A percentile compares a stretch with the other conserved stretches of the same genome.
These are phyloP conservation scores for Graphiopsis chlorocephala DNA, from an alignment of 2,329 filamentous ascomycete species.

Conservation along the genomic window DNA sequence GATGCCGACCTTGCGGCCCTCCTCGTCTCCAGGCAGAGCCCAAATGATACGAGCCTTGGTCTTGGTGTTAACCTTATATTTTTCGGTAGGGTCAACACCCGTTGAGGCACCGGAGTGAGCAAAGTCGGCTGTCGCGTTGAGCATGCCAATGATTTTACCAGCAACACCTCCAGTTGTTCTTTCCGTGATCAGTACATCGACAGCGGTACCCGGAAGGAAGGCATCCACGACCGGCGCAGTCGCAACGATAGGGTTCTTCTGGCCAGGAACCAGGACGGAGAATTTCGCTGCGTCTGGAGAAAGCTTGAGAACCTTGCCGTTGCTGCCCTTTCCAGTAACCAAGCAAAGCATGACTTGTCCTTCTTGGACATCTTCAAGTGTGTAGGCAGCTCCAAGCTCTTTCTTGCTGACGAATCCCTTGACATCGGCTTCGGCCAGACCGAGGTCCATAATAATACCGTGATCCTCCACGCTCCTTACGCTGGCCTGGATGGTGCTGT, in stretches of 20 bases:
- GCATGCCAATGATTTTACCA: slow-evolving; percentile 87
- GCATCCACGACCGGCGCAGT: slow-evolving; percentile 84
- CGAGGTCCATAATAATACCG: slow-evolving; percentile 89
- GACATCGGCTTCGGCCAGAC: slow-evolving; percentile 64
- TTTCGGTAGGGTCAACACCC: slow-evolving; percentile 60
- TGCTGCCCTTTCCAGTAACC: slow-evolving; percentile 70
- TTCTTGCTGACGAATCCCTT: slow-evolving; percentile 83
- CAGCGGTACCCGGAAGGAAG: slow-evolving; percentile 87
- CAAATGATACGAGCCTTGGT: slow-evolving; percentile 83
- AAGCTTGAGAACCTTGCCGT: slow-evolving; percentile 82
- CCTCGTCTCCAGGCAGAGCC: slow-evolving; percentile 74
- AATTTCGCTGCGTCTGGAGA: slow-evolving; percentile 63
- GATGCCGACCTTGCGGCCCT: slow-evolving; percentile 75
- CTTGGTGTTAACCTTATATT: slow-evolving; percentile 79
- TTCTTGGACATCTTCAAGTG: slow-evolving; percentile 69
- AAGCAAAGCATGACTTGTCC: slow-evolving; percentile 83
- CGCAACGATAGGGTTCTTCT: slow-evolving; percentile 46
- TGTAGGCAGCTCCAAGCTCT: slow-evolving; percentile 67
- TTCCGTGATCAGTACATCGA: slow-evolving; percentile 79
- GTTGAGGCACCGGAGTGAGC: slow-evolving; percentile 72
- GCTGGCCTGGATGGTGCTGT: slow-evolving; percentile 80
- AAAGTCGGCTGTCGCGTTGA: slow-evolving; percentile 87
- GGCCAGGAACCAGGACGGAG: slow-evolving; percentile 22
- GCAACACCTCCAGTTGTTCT: slow-evolving; percentile 70
- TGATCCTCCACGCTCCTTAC: slow-evolving; percentile 93